Evolutionary conservation across 2,329 filamentous ascomycete genomes (phyloP), one percentile per base, ranked within the genome.

Genomic region (Alternaria ventricosa): DNA sequence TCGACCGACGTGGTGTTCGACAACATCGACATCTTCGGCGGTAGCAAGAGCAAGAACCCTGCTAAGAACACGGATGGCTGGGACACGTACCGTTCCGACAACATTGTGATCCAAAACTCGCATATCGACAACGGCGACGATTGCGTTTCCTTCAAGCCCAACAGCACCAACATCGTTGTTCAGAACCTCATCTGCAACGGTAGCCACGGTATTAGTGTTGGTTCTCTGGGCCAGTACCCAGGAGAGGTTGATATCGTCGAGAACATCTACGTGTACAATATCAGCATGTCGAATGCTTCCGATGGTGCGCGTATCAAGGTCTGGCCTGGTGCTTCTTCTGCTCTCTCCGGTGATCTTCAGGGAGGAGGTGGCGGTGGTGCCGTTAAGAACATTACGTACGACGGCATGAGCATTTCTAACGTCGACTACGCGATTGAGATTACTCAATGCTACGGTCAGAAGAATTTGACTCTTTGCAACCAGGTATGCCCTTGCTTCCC

Each of bases 141-240:
- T 74, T 92, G 90, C 64, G 88, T 92, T 12, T 89, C 89, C 0
- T 92, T 92, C 84, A 92, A 92, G 78, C 90, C 90, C 18, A 92
- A 92, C 76, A 89, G 86, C 70, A 92, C 89, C 46, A 85, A 91
- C 66, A 87, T 92, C 8, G 77, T 92, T 5, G 86, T 92, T 6
- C 89, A 92, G 74, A 88, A 89, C 65, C 80, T 92, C 5, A 80
- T 83, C 63, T 92, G 90, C 79, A 90, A 89, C 71, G 89, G 89
- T 33, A 91, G 88, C 4, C 90, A 92, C 71, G 90, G 90, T 43
- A 92, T 92, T 68, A 89, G 87, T 10, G 89, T 92, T n/a, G 90
- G 90, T 8, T 91, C 88, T 0, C 81, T 92, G 0, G 90, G 90
- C 22, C 90, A 92, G 77, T 92, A 92, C 72, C 72, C 81, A 15